phyloP scores from a whole-genome alignment of 2,329 filamentous ascomycete genomes.

The Metarhizium humberi region DNA sequence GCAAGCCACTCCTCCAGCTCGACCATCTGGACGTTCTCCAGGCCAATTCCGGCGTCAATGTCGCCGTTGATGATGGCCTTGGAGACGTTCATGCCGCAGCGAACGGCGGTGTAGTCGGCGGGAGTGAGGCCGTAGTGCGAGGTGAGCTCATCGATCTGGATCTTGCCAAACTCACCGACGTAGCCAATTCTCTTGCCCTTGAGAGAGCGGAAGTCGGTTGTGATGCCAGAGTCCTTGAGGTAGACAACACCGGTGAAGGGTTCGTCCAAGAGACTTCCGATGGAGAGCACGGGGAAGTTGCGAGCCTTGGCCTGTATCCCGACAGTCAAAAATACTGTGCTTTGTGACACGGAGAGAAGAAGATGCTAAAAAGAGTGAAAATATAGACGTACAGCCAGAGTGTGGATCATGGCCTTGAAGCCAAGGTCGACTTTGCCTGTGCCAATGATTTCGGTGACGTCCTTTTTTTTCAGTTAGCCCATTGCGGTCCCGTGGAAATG shows the following conservation, averaged over 20 bases:
- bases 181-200: conserved; percentile 72
- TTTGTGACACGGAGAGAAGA: no score
- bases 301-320: conserved; percentile 57
- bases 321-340: not conserved
- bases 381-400: conserved; percentile 48
- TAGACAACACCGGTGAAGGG: conserved; percentile 74
- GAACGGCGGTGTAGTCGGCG: conserved; percentile 64
- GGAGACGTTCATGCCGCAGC: conserved; percentile 74
- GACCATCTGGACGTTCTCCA: conserved; percentile 79
- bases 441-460: conserved; percentile 76
- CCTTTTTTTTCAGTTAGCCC: conserved; percentile 28
- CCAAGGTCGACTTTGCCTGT: conserved; percentile 67
- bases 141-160: conserved; percentile 74
- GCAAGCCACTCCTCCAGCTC: conserved; percentile 70
- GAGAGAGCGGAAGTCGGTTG: conserved; percentile 62
- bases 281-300: conserved; percentile 61
- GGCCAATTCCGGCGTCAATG: conserved; percentile 66
- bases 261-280: conserved; percentile 69
- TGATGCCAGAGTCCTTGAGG: conserved; percentile 65
- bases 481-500: not conserved
- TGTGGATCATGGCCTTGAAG: conserved; percentile 81
- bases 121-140: conserved; percentile 68
- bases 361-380: no score
- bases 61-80: conserved; percentile 64
- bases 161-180: conserved; percentile 74